These are phyloP conservation scores for Acanthamoeba healyi DNA, from an alignment of 208 protist species.

Conservation along the genomic window DNA sequence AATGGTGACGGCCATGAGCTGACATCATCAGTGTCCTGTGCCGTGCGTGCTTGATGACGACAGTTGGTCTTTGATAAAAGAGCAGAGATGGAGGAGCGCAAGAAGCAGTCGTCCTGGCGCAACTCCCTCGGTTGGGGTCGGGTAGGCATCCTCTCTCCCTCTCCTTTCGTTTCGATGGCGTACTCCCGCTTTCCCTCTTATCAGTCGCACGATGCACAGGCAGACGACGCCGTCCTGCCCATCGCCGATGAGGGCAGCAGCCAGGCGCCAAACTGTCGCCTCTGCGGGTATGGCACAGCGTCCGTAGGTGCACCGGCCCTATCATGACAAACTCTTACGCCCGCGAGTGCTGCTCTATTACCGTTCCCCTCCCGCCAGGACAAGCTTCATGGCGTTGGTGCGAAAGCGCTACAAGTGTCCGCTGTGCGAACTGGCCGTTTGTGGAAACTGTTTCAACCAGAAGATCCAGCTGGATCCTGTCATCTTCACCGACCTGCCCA, in stretches of 20 bases:
- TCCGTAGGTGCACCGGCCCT: too few species aligned
- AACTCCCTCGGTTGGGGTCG: background rate
- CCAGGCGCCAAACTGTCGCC: background rate
- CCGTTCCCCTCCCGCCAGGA: background rate
- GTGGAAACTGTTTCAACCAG: constrained; percentile 31
- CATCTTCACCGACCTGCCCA: constrained; percentile 40
- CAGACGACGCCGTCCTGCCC: background rate
- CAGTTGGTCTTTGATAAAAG: constrained; percentile 56
- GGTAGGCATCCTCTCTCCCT: background rate
- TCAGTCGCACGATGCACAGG: too few species aligned
- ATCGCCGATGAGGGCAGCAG: background rate
- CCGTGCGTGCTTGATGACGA: too few species aligned
- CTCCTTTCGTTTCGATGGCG: too few species aligned
- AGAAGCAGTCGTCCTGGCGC: constrained; percentile 24
- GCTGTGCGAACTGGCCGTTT: background rate
- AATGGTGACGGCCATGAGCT: too few species aligned
- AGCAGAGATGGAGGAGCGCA: constrained; percentile 17
- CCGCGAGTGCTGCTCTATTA: too few species aligned
- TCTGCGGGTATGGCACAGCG: constrained; percentile 44
- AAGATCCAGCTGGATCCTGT: constrained; percentile 47
- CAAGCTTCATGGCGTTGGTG: background rate
- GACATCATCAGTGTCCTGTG: too few species aligned
- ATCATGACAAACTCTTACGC: too few species aligned
- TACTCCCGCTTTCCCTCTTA: too few species aligned
- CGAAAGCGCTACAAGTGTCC: constrained; percentile 35